phyloP scores from a whole-genome alignment of 306 rosid genomes.

The Chamaecrista fasciculata region DNA sequence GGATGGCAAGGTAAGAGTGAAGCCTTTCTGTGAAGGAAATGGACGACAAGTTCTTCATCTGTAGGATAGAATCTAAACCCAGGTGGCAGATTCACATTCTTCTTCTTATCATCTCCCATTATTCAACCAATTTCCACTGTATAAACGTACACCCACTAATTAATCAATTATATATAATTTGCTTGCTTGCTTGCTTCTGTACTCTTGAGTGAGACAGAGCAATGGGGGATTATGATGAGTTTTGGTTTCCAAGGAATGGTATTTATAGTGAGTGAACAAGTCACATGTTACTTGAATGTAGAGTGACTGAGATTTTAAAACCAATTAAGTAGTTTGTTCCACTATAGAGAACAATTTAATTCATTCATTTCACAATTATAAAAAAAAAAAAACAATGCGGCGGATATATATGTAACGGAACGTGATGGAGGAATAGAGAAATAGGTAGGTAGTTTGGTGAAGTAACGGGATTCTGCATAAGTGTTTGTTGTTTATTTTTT shows the following conservation, averaged over 20 bases:
- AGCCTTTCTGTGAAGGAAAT: conserved; percentile 89
- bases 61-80: conserved; percentile 88
- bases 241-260: conserved; percentile 28
- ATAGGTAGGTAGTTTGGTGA: background rate
- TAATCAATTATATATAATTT: too few relatives aligned
- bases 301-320: too few relatives aligned
- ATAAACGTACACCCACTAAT: too few relatives aligned
- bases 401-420: conserved; percentile 53
- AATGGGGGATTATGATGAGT: conserved; percentile 11
- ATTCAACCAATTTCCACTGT: background rate
- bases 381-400: conserved; percentile 38
- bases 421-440: conserved; percentile 24
- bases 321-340: too few relatives aligned
- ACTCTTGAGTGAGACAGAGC: background rate
- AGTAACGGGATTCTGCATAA: conserved; percentile 36
- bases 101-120: conserved; percentile 56
- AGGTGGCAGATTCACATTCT: conserved; percentile 76
- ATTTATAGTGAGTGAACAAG: conserved; percentile 64
- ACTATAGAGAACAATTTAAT: too few relatives aligned
- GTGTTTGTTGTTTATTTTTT: too few relatives aligned
- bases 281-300: too few relatives aligned
- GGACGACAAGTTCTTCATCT: conserved; percentile 90
- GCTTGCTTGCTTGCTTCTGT: too few relatives aligned
- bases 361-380: background rate
- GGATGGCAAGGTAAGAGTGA: conserved; percentile 88